Evolutionary conservation across 768 basidiomycete species (phyloP), one percentile per base, ranked within the genome.

Genomic region (Lactarius trivialis): DNA sequence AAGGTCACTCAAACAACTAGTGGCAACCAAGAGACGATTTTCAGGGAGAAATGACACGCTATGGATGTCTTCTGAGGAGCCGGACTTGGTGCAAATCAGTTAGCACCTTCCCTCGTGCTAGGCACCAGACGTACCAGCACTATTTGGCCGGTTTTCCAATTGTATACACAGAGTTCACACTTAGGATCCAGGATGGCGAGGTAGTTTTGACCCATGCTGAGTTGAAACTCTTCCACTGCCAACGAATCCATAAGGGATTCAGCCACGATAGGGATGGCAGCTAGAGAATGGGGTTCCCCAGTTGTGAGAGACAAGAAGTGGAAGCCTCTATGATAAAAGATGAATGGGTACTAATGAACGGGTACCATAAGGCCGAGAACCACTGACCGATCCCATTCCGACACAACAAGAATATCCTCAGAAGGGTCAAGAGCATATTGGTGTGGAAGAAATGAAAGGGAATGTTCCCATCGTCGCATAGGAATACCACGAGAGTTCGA

Each of bases 221-320:
- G 37, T 9, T 43, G 7, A 50, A 49, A 14, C 49, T n/a, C n/a
- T n/a, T n/a, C n/a, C n/a, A n/a, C n/a, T n/a, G n/a, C n/a, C n/a
- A n/a, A n/a, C 60, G 51, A 56, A 12, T 39, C 12, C 1, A 37
- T 26, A 4, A n/a, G 19, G n/a, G 39, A n/a, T 41, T 51, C 30
- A n/a, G 32, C 43, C 4, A 28, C 6, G 26, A 28, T 9, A 43
- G 41, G 17, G 12, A 4, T 8, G 8, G 55, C 49, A n/a, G 49
- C 60, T n/a, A 51, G 39, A 7, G 60, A 49, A 56, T 61, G 60
- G 6, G 60, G 60, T 28, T 51, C 49, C 8, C 60, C 60, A 49
- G 32, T 56, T n/a, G 37, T 56, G 37, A 61, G 55, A 43, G 60
- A 60, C 17, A 60, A 55, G 8, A 56, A 61, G 60, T 56, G 60